Base-by-base conservation (phyloP, 768 basidiomycete genomes). In the Coprinopsis strossmayeri region DNA sequence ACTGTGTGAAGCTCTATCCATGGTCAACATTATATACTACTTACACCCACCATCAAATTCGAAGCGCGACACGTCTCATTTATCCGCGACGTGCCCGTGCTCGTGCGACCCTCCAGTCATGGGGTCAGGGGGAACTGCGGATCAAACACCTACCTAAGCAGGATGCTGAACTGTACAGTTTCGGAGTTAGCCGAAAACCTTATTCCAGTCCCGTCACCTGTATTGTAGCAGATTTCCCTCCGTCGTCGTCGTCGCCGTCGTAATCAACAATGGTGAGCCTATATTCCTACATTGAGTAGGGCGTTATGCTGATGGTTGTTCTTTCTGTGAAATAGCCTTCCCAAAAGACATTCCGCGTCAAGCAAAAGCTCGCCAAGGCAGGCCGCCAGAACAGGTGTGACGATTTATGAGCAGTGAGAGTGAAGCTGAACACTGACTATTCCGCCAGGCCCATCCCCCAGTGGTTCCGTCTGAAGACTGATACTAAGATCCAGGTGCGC, bases 381-480 rank as follows among this genome's bases (percentile, higher is more conserved):
- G 69, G 76, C 53, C 84, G 91, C 63, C 93, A 96, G 80, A 99
- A 99, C 78, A 82, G 95, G 89, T 92, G 61, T 58, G 79, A 66
- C 49, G 12, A 23, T 30, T 10, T 26, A 23, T 26, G 10, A 46
- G 18, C 15, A 11, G 9, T 35, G 28, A 30, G 23, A 18, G 13
- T 15, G 20, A 35, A 5, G 18, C 5, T 27, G 27, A n/a, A 12
- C n/a, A 28, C 17, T 34, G 46, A 44, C 25, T 28, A 49, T 52
- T n/a, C 17, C 34, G 40, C 43, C 47, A 92, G 90, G 65, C 96
- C 95, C 54, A 97, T 99, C 53, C 96, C 95, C 56, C 95, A 97
- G 64, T 99, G 95, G 95, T 97, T 96, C 83, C 91, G 93, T 57
- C 76, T 94, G 54, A 97, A 96, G 80, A 81, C 88, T 61, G 95